Conservation (phyloP, 2,329 filamentous ascomycete species). For the Sphaerulina musiva region DNA sequence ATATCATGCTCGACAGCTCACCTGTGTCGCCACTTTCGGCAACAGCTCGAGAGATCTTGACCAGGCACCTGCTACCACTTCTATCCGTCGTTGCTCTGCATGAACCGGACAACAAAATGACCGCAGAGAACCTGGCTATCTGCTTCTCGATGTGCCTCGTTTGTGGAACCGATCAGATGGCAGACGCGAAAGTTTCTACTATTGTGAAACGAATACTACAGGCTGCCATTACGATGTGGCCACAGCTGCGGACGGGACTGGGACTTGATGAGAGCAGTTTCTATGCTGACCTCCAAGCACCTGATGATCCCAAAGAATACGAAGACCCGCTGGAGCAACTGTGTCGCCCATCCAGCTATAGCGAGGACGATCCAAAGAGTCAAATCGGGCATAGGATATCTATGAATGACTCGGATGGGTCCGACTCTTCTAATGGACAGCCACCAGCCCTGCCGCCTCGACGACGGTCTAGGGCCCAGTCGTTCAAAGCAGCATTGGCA, state of each 20-base stretch:
- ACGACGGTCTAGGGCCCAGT: conserved; percentile 18
- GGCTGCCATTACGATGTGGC: conserved; percentile 44
- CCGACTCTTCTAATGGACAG: conserved; percentile 11
- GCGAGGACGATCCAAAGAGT: conserved; percentile 22
- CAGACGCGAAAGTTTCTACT: conserved; percentile 49
- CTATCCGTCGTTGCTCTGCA: conserved; percentile 43
- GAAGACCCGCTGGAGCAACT: conserved; percentile 42
- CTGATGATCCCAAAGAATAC: conserved; percentile 39
- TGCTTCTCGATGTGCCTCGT: conserved; percentile 50
- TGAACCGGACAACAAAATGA: conserved; percentile 50
- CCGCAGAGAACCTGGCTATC: conserved; percentile 47
- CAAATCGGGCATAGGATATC: conserved; percentile 39
- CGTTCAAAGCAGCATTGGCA: conserved; percentile 19
- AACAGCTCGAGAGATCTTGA: conserved; percentile 44
- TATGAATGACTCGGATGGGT: conserved; percentile 38
- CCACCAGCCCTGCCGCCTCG: conserved; percentile 38
- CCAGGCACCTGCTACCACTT: conserved; percentile 49
- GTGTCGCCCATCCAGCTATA: conserved; percentile 7
- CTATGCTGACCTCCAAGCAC: conserved; percentile 36
- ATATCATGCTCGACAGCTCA: conserved; percentile 43
- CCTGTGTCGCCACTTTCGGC: conserved; percentile 42
- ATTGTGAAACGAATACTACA: conserved; percentile 47
- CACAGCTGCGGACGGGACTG: conserved; percentile 39
- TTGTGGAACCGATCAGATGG: conserved; percentile 48
- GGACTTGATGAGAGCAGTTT: conserved; percentile 36